phyloP scores from a whole-genome alignment of 2,329 filamentous ascomycete species.

The Seiridium unicorne region DNA sequence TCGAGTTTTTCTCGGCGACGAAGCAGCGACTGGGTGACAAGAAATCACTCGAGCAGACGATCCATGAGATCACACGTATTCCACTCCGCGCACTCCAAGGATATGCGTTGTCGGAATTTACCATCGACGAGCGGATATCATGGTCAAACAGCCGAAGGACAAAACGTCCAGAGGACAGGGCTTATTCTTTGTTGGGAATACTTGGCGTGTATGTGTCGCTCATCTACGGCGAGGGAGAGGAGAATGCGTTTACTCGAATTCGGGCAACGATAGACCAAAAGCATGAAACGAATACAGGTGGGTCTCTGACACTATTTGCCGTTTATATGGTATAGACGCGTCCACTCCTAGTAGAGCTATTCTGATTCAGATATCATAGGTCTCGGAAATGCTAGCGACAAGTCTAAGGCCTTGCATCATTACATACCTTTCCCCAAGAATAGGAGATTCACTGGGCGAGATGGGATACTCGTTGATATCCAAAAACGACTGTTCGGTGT shows the following conservation, averaged over 20 bases:
- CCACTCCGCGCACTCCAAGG: slow-evolving; percentile 16
- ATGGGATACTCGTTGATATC: too few relatives aligned
- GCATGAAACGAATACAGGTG: too few relatives aligned
- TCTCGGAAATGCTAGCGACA: too few relatives aligned
- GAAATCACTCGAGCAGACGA: slow-evolving; percentile 15
- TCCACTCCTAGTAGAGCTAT: too few relatives aligned
- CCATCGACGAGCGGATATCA: slow-evolving; percentile 18
- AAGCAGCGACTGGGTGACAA: slow-evolving; percentile 22
- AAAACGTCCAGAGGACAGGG: slow-evolving; percentile 18
- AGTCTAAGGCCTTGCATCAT: too few relatives aligned
- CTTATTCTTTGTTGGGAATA: slow-evolving; percentile 22
- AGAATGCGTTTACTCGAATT: background rate
- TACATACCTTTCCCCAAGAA: too few relatives aligned
- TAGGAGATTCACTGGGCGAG: too few relatives aligned
- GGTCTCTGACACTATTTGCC: too few relatives aligned
- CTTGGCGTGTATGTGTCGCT: slow-evolving; percentile 18
- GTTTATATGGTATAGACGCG: too few relatives aligned
- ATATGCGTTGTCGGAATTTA: slow-evolving; percentile 14
- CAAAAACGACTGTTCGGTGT: too few relatives aligned
- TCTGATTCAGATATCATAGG: too few relatives aligned
- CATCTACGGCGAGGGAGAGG: slow-evolving; percentile 17
- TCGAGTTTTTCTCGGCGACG: slow-evolving; percentile 25
- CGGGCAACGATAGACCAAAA: background rate
- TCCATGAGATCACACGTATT: slow-evolving; percentile 23
- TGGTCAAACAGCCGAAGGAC: slow-evolving; percentile 20